Evolutionary conservation across 306 rosid species (phyloP).

Genomic region (Quercus wislizeni): DNA sequence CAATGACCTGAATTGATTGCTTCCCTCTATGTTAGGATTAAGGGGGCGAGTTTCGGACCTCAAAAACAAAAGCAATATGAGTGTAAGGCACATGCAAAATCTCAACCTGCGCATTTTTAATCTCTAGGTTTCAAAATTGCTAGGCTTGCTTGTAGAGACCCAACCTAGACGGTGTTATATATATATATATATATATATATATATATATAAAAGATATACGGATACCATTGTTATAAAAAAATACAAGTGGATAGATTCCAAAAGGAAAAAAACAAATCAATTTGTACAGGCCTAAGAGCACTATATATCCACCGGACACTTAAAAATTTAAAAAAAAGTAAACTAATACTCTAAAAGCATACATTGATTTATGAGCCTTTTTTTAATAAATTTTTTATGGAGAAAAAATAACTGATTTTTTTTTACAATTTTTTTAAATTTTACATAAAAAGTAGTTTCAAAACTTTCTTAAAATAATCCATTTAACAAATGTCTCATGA

Average conservation of each 20-base stretch:
- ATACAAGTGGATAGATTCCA: not conserved
- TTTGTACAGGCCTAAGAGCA: not conserved
- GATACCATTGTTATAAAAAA: not conserved
- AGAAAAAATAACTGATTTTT: too few species aligned
- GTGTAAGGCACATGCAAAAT: not conserved
- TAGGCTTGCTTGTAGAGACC: not conserved
- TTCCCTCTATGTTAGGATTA: not conserved
- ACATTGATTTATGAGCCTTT: too few species aligned
- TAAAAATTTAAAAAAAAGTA: not conserved
- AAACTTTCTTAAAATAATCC: too few species aligned
- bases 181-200: not conserved
- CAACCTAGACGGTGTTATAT: not conserved
- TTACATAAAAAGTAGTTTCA: too few species aligned
- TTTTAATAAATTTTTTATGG: too few species aligned
- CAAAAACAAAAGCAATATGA: slow-evolving; percentile 17
- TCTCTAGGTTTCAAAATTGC: not conserved
- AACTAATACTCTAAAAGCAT: too few species aligned
- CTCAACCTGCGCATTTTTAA: slow-evolving; percentile 1
- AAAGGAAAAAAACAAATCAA: not conserved
- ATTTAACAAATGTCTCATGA: too few species aligned
- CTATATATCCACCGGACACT: not conserved
- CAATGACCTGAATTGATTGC: not conserved
- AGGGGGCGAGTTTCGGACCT: slow-evolving; percentile 12
- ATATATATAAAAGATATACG: not conserved
- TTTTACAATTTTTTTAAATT: too few species aligned